Percentiles rank a stretch among this genome's conserved stretches.
Conservation (phyloP, 2,329 filamentous ascomycete species). For the Blastomyces silverae region DNA sequence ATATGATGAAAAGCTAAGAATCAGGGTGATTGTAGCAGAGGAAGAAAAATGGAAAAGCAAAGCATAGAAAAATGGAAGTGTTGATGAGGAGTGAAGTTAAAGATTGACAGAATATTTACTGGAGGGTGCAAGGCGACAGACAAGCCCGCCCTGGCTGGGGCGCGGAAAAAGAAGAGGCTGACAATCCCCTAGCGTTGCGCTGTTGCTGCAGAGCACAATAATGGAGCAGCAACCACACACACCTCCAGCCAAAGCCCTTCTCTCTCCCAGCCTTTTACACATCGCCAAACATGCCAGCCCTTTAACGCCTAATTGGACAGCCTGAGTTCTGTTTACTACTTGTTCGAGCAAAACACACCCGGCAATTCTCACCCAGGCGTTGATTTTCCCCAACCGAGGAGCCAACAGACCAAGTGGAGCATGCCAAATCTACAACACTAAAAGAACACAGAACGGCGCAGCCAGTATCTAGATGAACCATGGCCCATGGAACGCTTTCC, state of each 20-base stretch:
- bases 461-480: too few relatives aligned
- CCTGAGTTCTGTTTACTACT: background rate
- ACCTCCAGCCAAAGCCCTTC: background rate
- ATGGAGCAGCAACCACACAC: background rate
- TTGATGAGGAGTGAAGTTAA: constrained; percentile 2
- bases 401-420: constrained; percentile 1
- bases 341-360: background rate
- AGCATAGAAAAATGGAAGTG: background rate
- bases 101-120: background rate
- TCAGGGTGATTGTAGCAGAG: background rate
- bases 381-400: constrained; percentile 6
- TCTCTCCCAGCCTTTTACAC: background rate
- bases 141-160: background rate
- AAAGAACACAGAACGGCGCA: background rate
- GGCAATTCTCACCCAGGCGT: background rate
- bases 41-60: background rate
- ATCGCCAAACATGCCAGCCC: background rate
- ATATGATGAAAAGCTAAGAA: background rate
- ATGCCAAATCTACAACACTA: constrained; percentile 10
- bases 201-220: background rate
- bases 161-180: constrained; percentile 14
- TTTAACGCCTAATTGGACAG: background rate
- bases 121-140: background rate
- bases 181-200: background rate
- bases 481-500: constrained; percentile 3